phyloP scores from a whole-genome alignment of 164 flowering plant species.

The Chloranthus sessilifolius region DNA sequence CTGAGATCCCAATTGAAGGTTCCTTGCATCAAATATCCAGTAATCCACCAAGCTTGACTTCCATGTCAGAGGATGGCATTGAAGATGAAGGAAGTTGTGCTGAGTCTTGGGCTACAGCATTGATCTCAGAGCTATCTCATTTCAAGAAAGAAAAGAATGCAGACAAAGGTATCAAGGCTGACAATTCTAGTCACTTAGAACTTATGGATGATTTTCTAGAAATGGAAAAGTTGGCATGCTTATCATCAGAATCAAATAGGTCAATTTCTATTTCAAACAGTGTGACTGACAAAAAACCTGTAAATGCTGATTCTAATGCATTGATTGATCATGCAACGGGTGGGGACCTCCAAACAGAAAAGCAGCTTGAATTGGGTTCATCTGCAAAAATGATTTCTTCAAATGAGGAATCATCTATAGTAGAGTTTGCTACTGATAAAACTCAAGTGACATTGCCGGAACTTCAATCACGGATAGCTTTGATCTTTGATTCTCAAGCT shows the following conservation, averaged over 20 bases:
- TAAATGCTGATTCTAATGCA: constrained; percentile 14
- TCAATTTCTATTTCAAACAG: constrained; percentile 24
- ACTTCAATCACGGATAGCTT: constrained; percentile 23
- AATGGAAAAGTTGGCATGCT: constrained; percentile 92
- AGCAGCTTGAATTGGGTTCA: constrained; percentile 12
- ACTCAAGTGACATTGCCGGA: constrained; percentile 8
- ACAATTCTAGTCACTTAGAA: constrained; percentile 46
- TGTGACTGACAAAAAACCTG: constrained; percentile 23
- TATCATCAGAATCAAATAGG: constrained; percentile 44
- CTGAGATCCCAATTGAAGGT: constrained; percentile 33
- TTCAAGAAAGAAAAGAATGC: constrained; percentile 48
- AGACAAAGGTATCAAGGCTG: constrained; percentile 43
- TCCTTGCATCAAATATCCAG: constrained; percentile 46
- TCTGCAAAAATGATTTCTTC: constrained; percentile 16
- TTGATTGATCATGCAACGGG: constrained; percentile 17
- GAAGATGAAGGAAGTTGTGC: constrained; percentile 68
- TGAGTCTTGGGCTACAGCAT: constrained; percentile 65
- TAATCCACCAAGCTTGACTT: constrained; percentile 71
- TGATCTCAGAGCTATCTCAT: constrained; percentile 57
- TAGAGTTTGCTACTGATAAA: constrained; percentile 8
- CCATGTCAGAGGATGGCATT: constrained; percentile 89
- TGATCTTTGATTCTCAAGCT: constrained; percentile 23
- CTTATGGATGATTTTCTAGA: constrained; percentile 97
- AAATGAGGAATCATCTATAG: constrained; percentile 10
- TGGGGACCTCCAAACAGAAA: constrained; percentile 23